Conservation (phyloP, 169 alveolate genomes). For the Eimeria tenella region DNA sequence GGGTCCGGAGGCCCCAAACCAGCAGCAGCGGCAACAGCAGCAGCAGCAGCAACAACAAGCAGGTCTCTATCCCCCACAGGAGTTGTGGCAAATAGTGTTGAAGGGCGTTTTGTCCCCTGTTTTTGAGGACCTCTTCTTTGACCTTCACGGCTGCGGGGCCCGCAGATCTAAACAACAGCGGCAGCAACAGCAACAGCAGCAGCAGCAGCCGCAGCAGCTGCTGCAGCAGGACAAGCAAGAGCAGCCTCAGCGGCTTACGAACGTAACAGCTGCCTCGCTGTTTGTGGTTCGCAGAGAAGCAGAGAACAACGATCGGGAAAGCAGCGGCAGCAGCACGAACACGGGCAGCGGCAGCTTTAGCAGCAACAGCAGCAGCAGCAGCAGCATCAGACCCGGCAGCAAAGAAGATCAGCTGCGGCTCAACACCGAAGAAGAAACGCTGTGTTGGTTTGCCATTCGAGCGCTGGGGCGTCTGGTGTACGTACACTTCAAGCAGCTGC, state of each 20-base stretch:
- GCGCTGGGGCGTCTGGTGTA: neutral
- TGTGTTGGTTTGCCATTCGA: neutral
- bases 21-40: neutral
- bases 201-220: conserved; percentile 40
- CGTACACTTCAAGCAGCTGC: neutral
- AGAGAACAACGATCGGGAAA: conserved; percentile 35
- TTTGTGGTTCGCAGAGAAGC: neutral
- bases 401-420: neutral
- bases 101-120: conserved; percentile 38
- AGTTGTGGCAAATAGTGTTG: conserved; percentile 34
- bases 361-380: conserved; percentile 50
- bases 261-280: conserved; percentile 32
- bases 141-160: conserved; percentile 23
- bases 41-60: neutral
- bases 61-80: neutral
- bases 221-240: neutral
- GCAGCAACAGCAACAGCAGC: conserved; percentile 35
- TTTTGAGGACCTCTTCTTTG: conserved; percentile 43
- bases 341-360: conserved; percentile 58
- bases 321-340: conserved; percentile 34
- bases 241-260: conserved; percentile 8
- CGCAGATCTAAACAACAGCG: neutral
- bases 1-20: neutral
- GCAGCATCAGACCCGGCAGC: conserved; percentile 4
- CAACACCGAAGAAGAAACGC: conserved; percentile 49